A percentile compares a stretch with the other conserved stretches of the same genome.
phyloP scores from a whole-genome alignment of 768 basidiomycete species.

The Lanmaoa rubissima region DNA sequence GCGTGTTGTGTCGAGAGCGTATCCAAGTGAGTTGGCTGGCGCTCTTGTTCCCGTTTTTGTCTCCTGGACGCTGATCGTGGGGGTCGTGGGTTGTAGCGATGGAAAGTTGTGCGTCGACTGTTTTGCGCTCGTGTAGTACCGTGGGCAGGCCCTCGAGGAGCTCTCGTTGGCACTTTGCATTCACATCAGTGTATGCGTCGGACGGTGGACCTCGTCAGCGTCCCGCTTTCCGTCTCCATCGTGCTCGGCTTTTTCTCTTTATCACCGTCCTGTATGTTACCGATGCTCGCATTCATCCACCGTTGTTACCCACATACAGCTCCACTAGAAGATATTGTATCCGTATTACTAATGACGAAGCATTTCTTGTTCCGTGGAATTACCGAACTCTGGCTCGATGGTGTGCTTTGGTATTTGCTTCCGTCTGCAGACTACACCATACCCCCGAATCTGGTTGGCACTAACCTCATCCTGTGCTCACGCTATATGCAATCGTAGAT shows the following conservation, averaged over 20 bases:
- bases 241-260: neutral
- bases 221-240: neutral
- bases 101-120: slow-evolving; percentile 33
- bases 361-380: neutral
- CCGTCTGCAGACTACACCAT: too few species aligned
- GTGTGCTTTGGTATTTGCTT: neutral
- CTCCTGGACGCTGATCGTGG: slow-evolving; percentile 7
- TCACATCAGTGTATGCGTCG: neutral
- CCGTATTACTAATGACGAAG: slow-evolving; percentile 3
- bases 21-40: slow-evolving; percentile 28
- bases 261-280: neutral
- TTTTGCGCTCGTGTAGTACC: slow-evolving; percentile 24
- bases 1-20: slow-evolving; percentile 37
- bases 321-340: slow-evolving; percentile 14
- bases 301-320: slow-evolving; percentile 1
- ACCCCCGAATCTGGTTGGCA: neutral
- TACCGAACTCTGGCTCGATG: neutral
- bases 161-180: neutral
- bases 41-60: neutral
- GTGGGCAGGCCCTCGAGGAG: too few species aligned
- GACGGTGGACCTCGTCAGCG: neutral
- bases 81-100: slow-evolving; percentile 16
- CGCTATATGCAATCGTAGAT: neutral
- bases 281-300: slow-evolving; percentile 6
- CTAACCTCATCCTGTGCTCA: neutral